phyloP scores from a whole-genome alignment of 1,139 yeast species.

The Kurtzmaniella natalensis region DNA sequence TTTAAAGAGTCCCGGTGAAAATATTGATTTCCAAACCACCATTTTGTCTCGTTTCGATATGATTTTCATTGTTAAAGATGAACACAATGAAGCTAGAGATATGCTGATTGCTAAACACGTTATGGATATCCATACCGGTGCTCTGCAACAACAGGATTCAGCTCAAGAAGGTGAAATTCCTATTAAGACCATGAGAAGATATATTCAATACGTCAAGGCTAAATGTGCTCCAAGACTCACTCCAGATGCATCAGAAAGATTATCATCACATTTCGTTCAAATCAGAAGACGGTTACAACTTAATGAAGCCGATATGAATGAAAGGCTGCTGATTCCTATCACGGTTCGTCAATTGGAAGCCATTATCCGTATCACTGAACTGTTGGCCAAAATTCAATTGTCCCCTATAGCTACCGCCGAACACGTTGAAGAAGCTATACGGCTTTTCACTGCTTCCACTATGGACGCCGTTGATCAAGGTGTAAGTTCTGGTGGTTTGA shows the following conservation, averaged over 20 bases:
- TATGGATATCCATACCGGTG: constrained; percentile 89
- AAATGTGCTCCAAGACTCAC: constrained; percentile 92
- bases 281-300: constrained; percentile 81
- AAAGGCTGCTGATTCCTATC: constrained; percentile 92
- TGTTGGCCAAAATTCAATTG: constrained; percentile 82
- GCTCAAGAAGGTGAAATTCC: constrained; percentile 84
- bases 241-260: constrained; percentile 83
- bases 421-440: constrained; percentile 93
- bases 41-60: constrained; percentile 96
- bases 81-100: constrained; percentile 83
- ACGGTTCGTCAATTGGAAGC: constrained; percentile 98
- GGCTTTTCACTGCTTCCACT: constrained; percentile 93
- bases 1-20: constrained; percentile 94
- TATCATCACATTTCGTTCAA: constrained; percentile 91
- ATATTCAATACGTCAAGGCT: constrained; percentile 82
- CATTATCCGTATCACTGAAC: constrained; percentile 90
- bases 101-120: constrained; percentile 91
- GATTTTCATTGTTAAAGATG: constrained; percentile 97
- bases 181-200: constrained; percentile 84
- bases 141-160: constrained; percentile 43
- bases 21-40: constrained; percentile 95
- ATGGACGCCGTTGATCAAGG: constrained; percentile 97
- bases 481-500: constrained; percentile 39
- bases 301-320: constrained; percentile 78
- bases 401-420: constrained; percentile 81